Evolutionary conservation across 2,329 filamentous ascomycete species (phyloP).

Genomic region (Fusarium azukiicola): DNA sequence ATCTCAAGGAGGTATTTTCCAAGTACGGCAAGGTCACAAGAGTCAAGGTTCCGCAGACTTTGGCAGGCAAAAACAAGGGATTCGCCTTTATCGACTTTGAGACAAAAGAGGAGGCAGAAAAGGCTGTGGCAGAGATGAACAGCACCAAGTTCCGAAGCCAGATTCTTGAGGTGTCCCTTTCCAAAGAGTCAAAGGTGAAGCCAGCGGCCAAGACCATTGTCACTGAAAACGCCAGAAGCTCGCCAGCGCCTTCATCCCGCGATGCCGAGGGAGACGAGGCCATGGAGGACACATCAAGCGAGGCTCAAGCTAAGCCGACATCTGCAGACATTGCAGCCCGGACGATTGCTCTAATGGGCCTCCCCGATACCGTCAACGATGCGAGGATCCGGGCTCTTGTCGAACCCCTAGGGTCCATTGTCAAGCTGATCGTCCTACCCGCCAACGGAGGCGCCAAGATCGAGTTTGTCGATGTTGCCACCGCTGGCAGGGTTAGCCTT

Average conservation of each 20-base stretch:
- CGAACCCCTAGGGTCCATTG: constrained; percentile 84
- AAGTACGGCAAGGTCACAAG: constrained; percentile 88
- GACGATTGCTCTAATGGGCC: constrained; percentile 89
- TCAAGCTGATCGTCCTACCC: constrained; percentile 89
- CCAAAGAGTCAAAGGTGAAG: constrained; percentile 77
- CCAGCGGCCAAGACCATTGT: constrained; percentile 71
- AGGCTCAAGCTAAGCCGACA: constrained; percentile 60
- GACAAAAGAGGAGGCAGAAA: constrained; percentile 83
- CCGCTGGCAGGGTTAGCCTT: constrained; percentile 86
- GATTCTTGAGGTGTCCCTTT: constrained; percentile 83
- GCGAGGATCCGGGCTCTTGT: constrained; percentile 88
- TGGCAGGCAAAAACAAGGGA: constrained; percentile 86
- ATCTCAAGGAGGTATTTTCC: constrained; percentile 85
- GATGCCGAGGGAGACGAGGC: constrained; percentile 64
- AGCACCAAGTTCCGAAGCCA: constrained; percentile 85
- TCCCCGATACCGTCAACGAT: constrained; percentile 96
- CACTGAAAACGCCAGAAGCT: constrained; percentile 56
- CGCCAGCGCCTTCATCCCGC: constrained; percentile 61
- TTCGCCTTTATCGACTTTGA: constrained; percentile 90
- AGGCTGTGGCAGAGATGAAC: constrained; percentile 84
- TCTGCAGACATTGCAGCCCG: constrained; percentile 78
- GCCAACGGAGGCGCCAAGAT: constrained; percentile 92
- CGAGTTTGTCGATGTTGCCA: constrained; percentile 86
- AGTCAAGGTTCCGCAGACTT: constrained; percentile 85
- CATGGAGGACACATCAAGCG: constrained; percentile 58